Evolutionary conservation across 2,329 filamentous ascomycete species (phyloP).

Genomic region (Graphilbum fragrans): DNA sequence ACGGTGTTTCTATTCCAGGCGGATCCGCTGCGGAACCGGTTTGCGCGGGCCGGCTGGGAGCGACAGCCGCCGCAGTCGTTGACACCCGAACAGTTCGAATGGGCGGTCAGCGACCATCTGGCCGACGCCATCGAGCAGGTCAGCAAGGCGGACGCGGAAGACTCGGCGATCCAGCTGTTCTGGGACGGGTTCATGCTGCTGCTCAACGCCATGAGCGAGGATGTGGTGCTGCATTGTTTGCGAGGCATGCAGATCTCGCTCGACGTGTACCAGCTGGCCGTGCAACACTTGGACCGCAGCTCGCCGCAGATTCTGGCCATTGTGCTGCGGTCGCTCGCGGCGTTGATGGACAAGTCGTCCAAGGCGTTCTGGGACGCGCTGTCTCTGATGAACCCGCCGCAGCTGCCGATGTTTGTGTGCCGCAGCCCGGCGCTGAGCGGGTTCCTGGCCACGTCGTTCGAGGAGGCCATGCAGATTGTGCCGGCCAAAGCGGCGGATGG

Average conservation of each 20-base stretch:
- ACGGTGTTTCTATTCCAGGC: slow-evolving; percentile 73
- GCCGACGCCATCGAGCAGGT: slow-evolving; percentile 53
- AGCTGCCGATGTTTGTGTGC: slow-evolving; percentile 76
- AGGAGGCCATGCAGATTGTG: slow-evolving; percentile 30
- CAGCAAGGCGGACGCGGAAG: slow-evolving; percentile 32
- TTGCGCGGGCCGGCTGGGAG: slow-evolving; percentile 59
- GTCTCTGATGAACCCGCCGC: slow-evolving; percentile 65
- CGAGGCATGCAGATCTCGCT: slow-evolving; percentile 67
- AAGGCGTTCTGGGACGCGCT: slow-evolving; percentile 82
- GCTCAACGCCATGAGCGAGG: slow-evolving; percentile 58
- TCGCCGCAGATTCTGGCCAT: slow-evolving; percentile 50
- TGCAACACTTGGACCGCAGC: slow-evolving; percentile 36
- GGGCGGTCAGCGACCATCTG: slow-evolving; percentile 68
- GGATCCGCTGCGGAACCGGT: slow-evolving; percentile 49
- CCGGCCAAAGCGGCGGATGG: neutral
- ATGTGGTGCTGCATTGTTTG: slow-evolving; percentile 66
- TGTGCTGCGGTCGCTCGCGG: slow-evolving; percentile 57
- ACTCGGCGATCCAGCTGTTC: slow-evolving; percentile 50
- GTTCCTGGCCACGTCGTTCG: slow-evolving; percentile 50
- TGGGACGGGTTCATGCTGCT: slow-evolving; percentile 72
- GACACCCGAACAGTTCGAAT: slow-evolving; percentile 68
- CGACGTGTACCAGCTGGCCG: slow-evolving; percentile 53
- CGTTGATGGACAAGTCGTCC: slow-evolving; percentile 62
- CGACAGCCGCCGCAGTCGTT: slow-evolving; percentile 49
- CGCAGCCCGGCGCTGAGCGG: slow-evolving; percentile 53